Conservation (phyloP, 176 grass and related monocot genomes). For the Rhynchospora pubera region DNA sequence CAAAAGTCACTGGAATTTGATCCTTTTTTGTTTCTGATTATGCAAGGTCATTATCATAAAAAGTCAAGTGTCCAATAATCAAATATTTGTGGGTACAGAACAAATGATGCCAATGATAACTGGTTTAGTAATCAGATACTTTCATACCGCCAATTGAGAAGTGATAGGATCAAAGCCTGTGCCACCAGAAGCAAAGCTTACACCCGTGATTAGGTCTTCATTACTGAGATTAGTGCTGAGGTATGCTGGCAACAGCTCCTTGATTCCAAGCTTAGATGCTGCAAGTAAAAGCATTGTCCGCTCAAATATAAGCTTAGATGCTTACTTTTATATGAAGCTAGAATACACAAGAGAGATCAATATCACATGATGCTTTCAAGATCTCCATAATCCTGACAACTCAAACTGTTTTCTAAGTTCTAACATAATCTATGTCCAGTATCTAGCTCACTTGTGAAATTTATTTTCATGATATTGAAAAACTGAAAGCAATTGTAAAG, state of each 20-base stretch:
- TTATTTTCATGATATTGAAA: not conserved
- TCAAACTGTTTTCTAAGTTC: not conserved
- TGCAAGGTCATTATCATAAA: not conserved
- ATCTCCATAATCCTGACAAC: not conserved
- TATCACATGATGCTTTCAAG: not conserved
- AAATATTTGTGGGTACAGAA: not conserved
- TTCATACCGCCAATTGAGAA: constrained; percentile 22
- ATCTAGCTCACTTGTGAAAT: not conserved
- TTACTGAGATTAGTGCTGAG: constrained; percentile 25
- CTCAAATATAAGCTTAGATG: not conserved
- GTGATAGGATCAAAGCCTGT: constrained; percentile 64
- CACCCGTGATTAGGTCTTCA: constrained; percentile 41
- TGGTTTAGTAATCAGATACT: not conserved
- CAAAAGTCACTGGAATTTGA: not conserved
- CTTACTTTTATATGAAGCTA: not conserved
- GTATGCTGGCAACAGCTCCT: constrained; percentile 55
- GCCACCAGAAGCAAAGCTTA: constrained; percentile 73
- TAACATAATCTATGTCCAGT: not conserved
- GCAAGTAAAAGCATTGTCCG: not conserved
- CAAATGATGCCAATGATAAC: not conserved
- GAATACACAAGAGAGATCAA: not conserved
- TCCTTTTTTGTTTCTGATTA: not conserved
- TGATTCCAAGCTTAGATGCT: constrained; percentile 48
- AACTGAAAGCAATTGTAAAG: not conserved
- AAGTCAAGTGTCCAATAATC: not conserved